These are phyloP conservation scores for Porpolomopsis calyptriformis DNA, from an alignment of 768 basidiomycete species.

Conservation along the genomic window DNA sequence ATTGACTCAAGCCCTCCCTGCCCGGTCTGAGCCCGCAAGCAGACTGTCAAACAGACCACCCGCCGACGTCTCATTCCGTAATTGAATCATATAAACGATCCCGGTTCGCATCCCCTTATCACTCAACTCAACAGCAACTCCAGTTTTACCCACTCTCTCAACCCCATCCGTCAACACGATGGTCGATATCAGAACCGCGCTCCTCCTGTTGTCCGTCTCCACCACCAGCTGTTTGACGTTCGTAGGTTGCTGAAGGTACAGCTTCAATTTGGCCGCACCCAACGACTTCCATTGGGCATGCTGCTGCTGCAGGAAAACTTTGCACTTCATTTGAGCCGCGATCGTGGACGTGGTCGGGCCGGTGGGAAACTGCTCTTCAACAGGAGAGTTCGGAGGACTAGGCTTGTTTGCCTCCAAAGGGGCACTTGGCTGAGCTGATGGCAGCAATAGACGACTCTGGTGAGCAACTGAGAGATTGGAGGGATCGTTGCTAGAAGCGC, in stretches of 20 bases:
- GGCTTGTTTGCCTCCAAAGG: conserved; percentile 50
- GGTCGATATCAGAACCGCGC: conserved; percentile 79
- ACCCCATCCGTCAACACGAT: conserved; percentile 95
- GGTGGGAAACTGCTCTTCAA: conserved; percentile 39
- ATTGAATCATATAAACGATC: conserved; percentile 93
- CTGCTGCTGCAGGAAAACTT: conserved; percentile 90
- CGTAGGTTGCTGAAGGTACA: conserved; percentile 77
- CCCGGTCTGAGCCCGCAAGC: conserved; percentile 77
- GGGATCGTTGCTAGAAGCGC: conserved; percentile 25
- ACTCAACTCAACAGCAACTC: conserved; percentile 91
- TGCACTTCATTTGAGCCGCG: conserved; percentile 93
- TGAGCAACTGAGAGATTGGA: conserved; percentile 30
- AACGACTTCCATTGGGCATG: conserved; percentile 98
- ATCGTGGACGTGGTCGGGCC: conserved; percentile 72
- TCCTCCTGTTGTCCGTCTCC: conserved; percentile 68
- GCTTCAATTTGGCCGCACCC: conserved; percentile 75
- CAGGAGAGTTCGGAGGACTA: conserved; percentile 80
- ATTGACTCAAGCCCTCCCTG: conserved; percentile 11
- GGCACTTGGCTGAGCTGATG: conserved; percentile 49
- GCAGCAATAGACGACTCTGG: conserved; percentile 45
- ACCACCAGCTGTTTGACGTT: conserved; percentile 96
- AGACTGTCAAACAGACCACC: conserved; percentile 78
- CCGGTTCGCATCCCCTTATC: conserved; percentile 88
- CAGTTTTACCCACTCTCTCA: conserved; percentile 97
- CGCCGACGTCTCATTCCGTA: conserved; percentile 82